Base-by-base conservation (phyloP, 2,329 filamentous ascomycete species). In the Pseudopithomyces chartarum region DNA sequence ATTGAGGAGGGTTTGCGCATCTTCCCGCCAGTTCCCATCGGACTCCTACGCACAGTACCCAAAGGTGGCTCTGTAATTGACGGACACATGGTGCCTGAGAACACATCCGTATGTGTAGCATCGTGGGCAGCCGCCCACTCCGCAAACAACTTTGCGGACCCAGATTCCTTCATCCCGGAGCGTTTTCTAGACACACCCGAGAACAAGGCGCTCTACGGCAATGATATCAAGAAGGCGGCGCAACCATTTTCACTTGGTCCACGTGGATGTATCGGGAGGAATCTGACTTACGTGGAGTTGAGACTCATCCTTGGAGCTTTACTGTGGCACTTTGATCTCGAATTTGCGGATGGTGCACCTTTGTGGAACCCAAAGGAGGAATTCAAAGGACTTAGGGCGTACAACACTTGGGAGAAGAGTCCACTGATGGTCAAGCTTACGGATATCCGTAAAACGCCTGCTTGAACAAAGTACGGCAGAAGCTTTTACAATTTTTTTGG, bases 1-100 rank as follows among this genome's bases (percentile, higher is more conserved):
- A 70, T 82, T 12, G 76, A 79, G 51, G 81, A 83, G 65, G 77
- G 73, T 1, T 66, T 82, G 5, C 71, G 81, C 7, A 75, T 80
- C 50, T 79, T 79, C 60, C 79, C 80, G 1, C 79, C 80, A 0
- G 75, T 82, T 3, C 74, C 79, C 5, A 71, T 73, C 23, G 76
- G 78, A 6, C 69, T 80, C 17, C 64, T 76, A 13, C 71, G 78
- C 5, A 64, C 67, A 6, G 69, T 74, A 0, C 73, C 75, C 6
- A 63, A 69, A 19, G 73, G 68, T 10, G 79, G 79, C 3, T 65
- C 68, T 4, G 32, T 64, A 0, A 75, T 81, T 32, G 71, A 71
- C 56, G 77, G 77, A 2, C 58, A 75, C 38, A 62, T 53, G n/a
- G 61, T 81, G 6, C 76, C 78, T 2, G 74, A 53, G 15, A 51